phyloP scores from a whole-genome alignment of 164 flowering plant genomes.

The Litsea cubeba region DNA sequence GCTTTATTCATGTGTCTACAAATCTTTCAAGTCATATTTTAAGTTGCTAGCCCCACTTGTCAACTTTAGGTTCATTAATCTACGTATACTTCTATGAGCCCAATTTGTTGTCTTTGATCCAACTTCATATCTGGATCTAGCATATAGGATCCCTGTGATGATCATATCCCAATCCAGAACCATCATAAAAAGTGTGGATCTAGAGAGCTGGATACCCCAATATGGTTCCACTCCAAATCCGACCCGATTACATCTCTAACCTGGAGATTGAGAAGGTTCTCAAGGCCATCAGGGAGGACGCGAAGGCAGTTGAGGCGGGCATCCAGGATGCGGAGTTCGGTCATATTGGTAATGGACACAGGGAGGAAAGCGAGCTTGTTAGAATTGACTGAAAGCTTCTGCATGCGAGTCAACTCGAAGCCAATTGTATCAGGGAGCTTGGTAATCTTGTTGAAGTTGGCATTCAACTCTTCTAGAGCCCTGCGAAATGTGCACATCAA shows the following conservation, averaged over 20 bases:
- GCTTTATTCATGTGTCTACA: no score
- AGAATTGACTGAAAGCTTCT: slow-evolving; percentile 74
- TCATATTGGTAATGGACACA: slow-evolving; percentile 55
- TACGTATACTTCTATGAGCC: no score
- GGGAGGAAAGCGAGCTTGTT: slow-evolving; percentile 77
- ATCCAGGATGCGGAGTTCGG: slow-evolving; percentile 57
- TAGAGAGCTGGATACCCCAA: no score
- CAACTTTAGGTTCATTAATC: no score
- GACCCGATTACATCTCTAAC: not conserved
- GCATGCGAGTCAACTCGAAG: slow-evolving; percentile 63
- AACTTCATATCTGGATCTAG: no score
- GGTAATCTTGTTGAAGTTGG: slow-evolving; percentile 78
- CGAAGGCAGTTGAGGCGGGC: slow-evolving; percentile 83
- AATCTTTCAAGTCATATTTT: no score
- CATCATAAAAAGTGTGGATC: no score
- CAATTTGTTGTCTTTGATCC: no score
- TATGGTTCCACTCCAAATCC: no score
- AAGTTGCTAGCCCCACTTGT: no score
- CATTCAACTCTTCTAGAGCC: slow-evolving; percentile 74
- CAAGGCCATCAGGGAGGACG: slow-evolving; percentile 75
- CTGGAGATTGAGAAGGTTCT: slow-evolving; percentile 69
- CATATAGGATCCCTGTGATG: no score
- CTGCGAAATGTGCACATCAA: slow-evolving; percentile 24
- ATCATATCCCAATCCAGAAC: no score
- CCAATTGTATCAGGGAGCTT: slow-evolving; percentile 78